Conservation (phyloP, 116 monocot species). For the Phalaenopsis hybrid region DNA sequence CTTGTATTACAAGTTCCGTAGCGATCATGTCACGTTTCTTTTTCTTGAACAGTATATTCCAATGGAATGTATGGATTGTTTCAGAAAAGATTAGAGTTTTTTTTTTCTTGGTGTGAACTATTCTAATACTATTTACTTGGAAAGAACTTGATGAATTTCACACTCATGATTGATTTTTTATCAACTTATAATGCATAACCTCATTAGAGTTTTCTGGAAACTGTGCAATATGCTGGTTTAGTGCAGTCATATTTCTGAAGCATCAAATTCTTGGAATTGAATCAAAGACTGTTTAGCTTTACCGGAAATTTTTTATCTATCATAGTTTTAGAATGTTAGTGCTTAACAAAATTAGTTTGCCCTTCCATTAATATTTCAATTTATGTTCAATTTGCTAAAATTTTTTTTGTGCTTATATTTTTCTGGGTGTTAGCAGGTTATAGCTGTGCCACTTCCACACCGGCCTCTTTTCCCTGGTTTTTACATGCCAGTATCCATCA, state of each 20-base stretch:
- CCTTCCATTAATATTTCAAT: slow-evolving; percentile 1
- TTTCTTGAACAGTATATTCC: not conserved
- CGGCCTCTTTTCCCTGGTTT: slow-evolving; percentile 71
- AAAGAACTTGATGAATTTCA: not conserved
- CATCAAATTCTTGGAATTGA: not conserved
- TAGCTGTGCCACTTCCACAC: slow-evolving; percentile 58
- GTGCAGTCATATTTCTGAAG: not conserved
- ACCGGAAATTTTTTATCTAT: not conserved
- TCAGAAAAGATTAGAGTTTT: not conserved
- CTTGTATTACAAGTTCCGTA: not conserved
- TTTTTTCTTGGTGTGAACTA: too few species aligned
- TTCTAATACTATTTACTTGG: not conserved
- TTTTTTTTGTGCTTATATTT: not conserved
- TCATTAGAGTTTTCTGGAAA: not conserved
- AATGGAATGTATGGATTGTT: not conserved
- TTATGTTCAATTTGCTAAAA: not conserved
- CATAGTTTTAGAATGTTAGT: not conserved
- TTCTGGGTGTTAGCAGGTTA: slow-evolving; percentile 35
- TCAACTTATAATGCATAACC: not conserved
- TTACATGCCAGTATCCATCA: slow-evolving; percentile 64
- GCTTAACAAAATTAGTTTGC: not conserved
- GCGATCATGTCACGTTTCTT: not conserved
- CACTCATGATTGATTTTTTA: not conserved
- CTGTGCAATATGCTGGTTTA: not conserved
- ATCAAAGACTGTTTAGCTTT: not conserved